Evolutionary conservation across 257 asterid genomes (phyloP), one percentile per base, ranked within the genome.

Genomic region (Coffea canephora): DNA sequence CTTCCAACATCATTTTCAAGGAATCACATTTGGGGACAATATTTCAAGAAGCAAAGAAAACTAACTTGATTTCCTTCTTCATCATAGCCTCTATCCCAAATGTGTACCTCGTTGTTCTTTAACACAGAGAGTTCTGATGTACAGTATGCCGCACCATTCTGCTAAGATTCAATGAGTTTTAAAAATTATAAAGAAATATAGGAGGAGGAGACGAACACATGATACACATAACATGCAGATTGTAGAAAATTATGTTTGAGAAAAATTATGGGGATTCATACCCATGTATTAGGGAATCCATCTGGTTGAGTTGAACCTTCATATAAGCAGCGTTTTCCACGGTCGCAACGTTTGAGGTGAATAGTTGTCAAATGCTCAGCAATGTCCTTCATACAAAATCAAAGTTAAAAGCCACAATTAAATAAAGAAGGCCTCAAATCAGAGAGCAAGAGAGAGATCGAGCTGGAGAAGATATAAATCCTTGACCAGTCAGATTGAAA

Each of bases 341-440:
- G 89, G 70, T 91, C 97, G 83, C 98, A 91, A 25, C 96, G 97
- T 80, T 88, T 91, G 76, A 96, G 88, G 88, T 91, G 80, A 73
- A 94, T 87, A 76, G 97, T 91, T 79, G 97, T 94, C 89, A 96
- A 88, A 82, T 96, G 99, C 89, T 96, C 99, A 18, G 97, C 98
- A 86, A 96, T 89, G 80, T 96, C 99, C 99, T 96, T 94, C 41
- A 79, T 52, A 19, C 79, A 27, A 61, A 46, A 78, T 52, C 21
- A n/a, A 23, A 55, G 15, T 70, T 15, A 46, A n/a, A 23, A 55
- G 15, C 78, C 31, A 46, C 50, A 21, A 1, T 19, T 57, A 4
- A 19, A 57, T 0, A 21, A 19, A 21, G 8, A 54, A 54, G 61
- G 5, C 21, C 21, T 54, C 61, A 16, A 54, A 49, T 49, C 54